phyloP scores from a whole-genome alignment of 2,329 filamentous ascomycete species.

The Aspergillus latus region DNA sequence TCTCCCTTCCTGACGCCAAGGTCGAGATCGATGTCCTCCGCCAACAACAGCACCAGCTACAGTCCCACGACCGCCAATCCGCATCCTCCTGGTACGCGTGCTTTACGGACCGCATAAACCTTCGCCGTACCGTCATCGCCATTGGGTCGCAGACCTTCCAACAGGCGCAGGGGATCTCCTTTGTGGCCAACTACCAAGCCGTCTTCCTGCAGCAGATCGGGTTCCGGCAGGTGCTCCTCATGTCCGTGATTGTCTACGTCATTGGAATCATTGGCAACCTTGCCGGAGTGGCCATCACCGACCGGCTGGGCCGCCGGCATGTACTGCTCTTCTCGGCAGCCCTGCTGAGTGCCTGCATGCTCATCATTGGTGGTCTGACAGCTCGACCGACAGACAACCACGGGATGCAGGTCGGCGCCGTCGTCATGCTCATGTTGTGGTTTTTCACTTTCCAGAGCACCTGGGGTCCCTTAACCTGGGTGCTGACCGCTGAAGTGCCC shows the following conservation, averaged over 20 bases:
- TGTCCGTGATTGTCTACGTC: too few relatives aligned
- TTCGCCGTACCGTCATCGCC: background rate
- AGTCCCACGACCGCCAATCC: slow-evolving; percentile 25
- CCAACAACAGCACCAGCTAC: slow-evolving; percentile 18
- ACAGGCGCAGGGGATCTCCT: slow-evolving; percentile 10
- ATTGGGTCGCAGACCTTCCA: slow-evolving; percentile 7
- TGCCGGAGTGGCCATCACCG: too few relatives aligned
- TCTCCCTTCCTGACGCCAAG: slow-evolving; percentile 15
- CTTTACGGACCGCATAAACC: background rate
- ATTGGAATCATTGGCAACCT: too few relatives aligned
- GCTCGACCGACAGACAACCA: background rate
- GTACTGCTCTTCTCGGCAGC: too few relatives aligned
- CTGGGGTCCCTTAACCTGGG: too few relatives aligned
- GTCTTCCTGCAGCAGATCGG: slow-evolving; percentile 13
- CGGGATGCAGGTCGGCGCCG: background rate
- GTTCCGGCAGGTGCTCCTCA: too few relatives aligned
- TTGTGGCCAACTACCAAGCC: slow-evolving; percentile 16
- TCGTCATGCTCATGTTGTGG: too few relatives aligned
- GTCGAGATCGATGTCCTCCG: background rate
- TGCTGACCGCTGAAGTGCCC: too few relatives aligned
- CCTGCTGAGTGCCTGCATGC: too few relatives aligned
- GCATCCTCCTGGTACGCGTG: slow-evolving; percentile 44
- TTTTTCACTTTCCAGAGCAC: too few relatives aligned
- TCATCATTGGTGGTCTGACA: too few relatives aligned
- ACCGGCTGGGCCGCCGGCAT: too few relatives aligned